Evolutionary conservation across 768 basidiomycete species (phyloP).

Genomic region (Kwoniella botswanensis): DNA sequence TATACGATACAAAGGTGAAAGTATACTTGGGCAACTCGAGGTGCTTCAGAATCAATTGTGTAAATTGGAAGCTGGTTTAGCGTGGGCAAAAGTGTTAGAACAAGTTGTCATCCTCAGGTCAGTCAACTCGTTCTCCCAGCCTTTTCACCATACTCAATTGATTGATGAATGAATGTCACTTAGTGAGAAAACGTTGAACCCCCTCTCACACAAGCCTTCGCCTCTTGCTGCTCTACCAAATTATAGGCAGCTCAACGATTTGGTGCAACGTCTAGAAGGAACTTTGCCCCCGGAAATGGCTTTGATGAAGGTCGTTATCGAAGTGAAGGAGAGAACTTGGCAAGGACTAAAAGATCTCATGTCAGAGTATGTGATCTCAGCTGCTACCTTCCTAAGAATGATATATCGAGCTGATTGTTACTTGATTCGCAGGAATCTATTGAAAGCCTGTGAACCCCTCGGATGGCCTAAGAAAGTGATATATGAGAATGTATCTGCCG

Average conservation of each 20-base stretch:
- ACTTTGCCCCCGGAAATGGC: conserved; percentile 65
- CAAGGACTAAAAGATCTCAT: conserved; percentile 70
- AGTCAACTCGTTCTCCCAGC: conserved; percentile 33
- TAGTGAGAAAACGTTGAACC: conserved; percentile 62
- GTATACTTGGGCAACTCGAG: conserved; percentile 78
- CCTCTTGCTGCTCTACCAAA: conserved; percentile 60
- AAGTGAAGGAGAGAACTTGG: conserved; percentile 76
- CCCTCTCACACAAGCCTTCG: conserved; percentile 59
- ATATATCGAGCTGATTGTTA: conserved; percentile 1
- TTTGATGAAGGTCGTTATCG: conserved; percentile 68
- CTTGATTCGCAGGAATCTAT: conserved; percentile 64
- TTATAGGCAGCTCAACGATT: conserved; percentile 69
- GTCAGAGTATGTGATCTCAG: conserved; percentile 64
- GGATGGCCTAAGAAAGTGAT: conserved; percentile 84
- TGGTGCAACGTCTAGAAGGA: conserved; percentile 62
- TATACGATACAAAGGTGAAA: conserved; percentile 22
- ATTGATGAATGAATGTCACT: conserved; percentile 63
- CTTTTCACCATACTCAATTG: neutral
- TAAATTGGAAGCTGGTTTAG: conserved; percentile 74
- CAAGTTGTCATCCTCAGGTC: conserved; percentile 75
- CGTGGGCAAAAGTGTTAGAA: conserved; percentile 76
- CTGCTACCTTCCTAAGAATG: neutral
- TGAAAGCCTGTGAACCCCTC: conserved; percentile 71
- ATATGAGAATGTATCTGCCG: conserved; percentile 64
- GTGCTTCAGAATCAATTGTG: conserved; percentile 74